These are phyloP conservation scores for Epichloe glyceriae DNA, from an alignment of 2,329 filamentous ascomycete species.

Conservation along the genomic window DNA sequence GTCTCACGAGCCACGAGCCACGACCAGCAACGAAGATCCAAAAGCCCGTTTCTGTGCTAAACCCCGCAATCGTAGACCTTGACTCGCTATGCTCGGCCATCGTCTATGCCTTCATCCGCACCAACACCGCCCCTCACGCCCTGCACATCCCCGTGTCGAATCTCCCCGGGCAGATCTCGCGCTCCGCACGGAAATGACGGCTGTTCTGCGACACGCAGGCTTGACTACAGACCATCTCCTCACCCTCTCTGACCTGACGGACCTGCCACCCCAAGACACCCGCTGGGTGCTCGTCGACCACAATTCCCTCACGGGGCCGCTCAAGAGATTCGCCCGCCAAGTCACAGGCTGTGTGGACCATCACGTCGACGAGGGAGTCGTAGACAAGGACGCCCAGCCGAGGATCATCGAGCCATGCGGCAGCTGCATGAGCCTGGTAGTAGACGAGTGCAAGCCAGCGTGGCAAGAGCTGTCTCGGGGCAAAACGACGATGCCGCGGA, in stretches of 20 bases:
- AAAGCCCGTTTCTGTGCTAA: no score
- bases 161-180: slow-evolving; percentile 52
- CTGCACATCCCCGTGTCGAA: slow-evolving; percentile 64
- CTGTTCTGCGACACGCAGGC: slow-evolving; percentile 48
- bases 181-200: slow-evolving; percentile 60
- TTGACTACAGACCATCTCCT: slow-evolving; percentile 50
- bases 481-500: slow-evolving; percentile 1
- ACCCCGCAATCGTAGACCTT: slow-evolving; percentile 42
- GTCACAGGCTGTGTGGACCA: slow-evolving; percentile 64
- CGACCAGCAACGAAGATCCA: no score
- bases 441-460: slow-evolving; percentile 39
- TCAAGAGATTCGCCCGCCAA: slow-evolving; percentile 37
- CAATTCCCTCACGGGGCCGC: slow-evolving; percentile 53
- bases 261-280: slow-evolving; percentile 40
- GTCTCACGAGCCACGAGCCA: no score
- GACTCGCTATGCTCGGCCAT: slow-evolving; percentile 68
- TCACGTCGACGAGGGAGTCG: slow-evolving; percentile 55
- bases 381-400: slow-evolving; percentile 35
- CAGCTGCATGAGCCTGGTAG: slow-evolving; percentile 60
- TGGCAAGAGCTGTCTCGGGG: slow-evolving; percentile 42
- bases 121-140: slow-evolving; percentile 37
- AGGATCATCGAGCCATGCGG: slow-evolving; percentile 54
- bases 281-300: slow-evolving; percentile 70
- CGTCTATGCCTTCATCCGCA: slow-evolving; percentile 61
- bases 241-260: slow-evolving; percentile 40